Conservation (phyloP, 176 grass and related monocot genomes). For the Urochloa ruziziensis region DNA sequence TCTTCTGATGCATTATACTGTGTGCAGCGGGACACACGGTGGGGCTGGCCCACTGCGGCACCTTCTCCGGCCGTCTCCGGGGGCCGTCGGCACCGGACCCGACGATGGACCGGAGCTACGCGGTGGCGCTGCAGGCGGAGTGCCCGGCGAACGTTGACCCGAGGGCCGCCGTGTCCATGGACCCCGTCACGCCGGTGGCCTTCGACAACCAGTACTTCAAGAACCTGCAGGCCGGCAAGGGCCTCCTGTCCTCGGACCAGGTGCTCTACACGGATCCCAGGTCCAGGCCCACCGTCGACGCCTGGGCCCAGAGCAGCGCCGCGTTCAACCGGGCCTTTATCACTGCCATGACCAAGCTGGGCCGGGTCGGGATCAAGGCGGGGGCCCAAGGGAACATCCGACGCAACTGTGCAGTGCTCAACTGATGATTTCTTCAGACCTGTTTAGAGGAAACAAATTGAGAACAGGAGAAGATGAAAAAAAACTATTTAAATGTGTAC, state of each 20-base stretch:
- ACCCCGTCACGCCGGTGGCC: constrained; percentile 36
- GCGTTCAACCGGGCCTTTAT: constrained; percentile 59
- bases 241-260: constrained; percentile 63
- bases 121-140: constrained; percentile 35
- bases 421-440: constrained; percentile 25
- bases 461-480: neutral
- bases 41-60: constrained; percentile 65
- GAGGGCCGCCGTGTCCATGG: constrained; percentile 51
- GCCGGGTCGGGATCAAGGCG: constrained; percentile 67
- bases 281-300: constrained; percentile 50
- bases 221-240: constrained; percentile 68
- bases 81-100: constrained; percentile 23
- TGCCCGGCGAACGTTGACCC: constrained; percentile 64
- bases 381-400: constrained; percentile 60
- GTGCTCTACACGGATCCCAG: constrained; percentile 52
- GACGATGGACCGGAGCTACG: constrained; percentile 44
- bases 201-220: constrained; percentile 87
- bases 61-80: constrained; percentile 40
- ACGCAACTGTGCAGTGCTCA: constrained; percentile 52
- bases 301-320: constrained; percentile 40
- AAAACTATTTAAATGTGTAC: neutral
- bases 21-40: constrained; percentile 59
- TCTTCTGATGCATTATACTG: no score
- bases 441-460: neutral
- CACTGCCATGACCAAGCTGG: constrained; percentile 48